These are phyloP conservation scores for Zygosaccharomyces siamensis DNA, from an alignment of 805 yeast species.

Conservation along the genomic window DNA sequence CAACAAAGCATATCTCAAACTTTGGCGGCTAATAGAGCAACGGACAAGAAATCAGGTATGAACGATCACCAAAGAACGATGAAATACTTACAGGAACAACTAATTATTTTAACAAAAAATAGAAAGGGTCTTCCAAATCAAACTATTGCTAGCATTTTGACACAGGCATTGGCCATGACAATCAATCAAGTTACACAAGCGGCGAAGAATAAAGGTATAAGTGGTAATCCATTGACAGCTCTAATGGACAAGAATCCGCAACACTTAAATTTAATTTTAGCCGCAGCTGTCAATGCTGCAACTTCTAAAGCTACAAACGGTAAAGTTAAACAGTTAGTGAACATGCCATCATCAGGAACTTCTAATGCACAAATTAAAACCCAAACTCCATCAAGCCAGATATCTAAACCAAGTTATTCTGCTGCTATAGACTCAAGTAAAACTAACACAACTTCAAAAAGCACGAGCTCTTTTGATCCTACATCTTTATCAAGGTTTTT, in stretches of 20 bases:
- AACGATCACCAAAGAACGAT: constrained; percentile 53
- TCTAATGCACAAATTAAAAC: constrained; percentile 5
- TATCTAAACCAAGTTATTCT: not conserved
- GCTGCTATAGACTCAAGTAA: not conserved
- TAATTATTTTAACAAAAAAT: constrained; percentile 73
- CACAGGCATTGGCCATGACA: constrained; percentile 89
- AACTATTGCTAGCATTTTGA: constrained; percentile 75
- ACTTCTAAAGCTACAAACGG: constrained; percentile 58
- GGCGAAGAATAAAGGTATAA: constrained; percentile 78
- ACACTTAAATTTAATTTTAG: constrained; percentile 71
- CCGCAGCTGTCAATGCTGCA: constrained; percentile 76
- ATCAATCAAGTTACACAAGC: constrained; percentile 86
- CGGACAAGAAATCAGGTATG: constrained; percentile 25
- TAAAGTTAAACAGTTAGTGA: constrained; percentile 42
- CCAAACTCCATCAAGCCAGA: constrained; percentile 4
- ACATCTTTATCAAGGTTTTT: constrained; percentile 35
- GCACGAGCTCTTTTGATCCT: constrained; percentile 30
- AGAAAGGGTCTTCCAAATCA: constrained; percentile 73
- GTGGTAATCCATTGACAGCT: constrained; percentile 71
- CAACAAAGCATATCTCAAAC: constrained; percentile 37
- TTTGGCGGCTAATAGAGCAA: constrained; percentile 31
- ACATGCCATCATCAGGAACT: constrained; percentile 20
- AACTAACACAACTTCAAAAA: not conserved
- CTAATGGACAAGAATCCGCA: constrained; percentile 77
- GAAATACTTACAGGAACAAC: constrained; percentile 79